These are phyloP conservation scores for Umbelopsis sp. DNA, from an alignment of 192 early-diverging fungal species.

Conservation along the genomic window DNA sequence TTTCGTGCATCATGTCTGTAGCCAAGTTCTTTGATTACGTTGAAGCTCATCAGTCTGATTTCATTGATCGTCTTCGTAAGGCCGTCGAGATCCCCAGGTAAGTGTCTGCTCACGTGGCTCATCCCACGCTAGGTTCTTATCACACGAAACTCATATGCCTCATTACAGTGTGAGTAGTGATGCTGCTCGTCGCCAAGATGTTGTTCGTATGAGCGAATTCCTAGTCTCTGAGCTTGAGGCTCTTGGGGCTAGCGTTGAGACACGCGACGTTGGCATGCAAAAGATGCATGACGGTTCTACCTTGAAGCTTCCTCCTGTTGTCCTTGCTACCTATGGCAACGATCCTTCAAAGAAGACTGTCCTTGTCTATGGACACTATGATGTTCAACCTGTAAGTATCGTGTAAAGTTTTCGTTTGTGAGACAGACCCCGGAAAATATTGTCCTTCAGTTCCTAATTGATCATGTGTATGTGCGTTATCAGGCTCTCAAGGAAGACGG, in stretches of 20 bases:
- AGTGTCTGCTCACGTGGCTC: not conserved
- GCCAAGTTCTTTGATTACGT: constrained; percentile 75
- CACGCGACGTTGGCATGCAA: constrained; percentile 81
- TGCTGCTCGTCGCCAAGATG: constrained; percentile 72
- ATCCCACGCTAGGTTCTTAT: not conserved
- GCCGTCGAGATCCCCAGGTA: constrained; percentile 88
- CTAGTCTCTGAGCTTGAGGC: constrained; percentile 72
- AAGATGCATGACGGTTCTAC: constrained; percentile 68
- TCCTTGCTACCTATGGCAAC: constrained; percentile 89
- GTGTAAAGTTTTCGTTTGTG: not conserved
- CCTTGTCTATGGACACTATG: constrained; percentile 97
- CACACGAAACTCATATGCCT: not conserved
- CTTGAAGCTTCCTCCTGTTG: constrained; percentile 87
- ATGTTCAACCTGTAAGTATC: constrained; percentile 88
- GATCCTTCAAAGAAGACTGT: constrained; percentile 94
- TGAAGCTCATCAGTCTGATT: constrained; percentile 77
- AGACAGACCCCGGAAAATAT: too few species aligned
- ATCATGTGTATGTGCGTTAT: not conserved
- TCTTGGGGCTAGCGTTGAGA: constrained; percentile 68
- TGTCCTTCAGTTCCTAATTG: not conserved
- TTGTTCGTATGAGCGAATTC: constrained; percentile 91
- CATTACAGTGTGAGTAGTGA: constrained; percentile 71
- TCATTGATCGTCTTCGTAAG: constrained; percentile 84
- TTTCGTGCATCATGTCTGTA: constrained; percentile 29
- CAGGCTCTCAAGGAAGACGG: constrained; percentile 76